A percentile compares a stretch with the other conserved stretches of the same genome.
phyloP scores from a whole-genome alignment of 148 eudicot species.

The Linanthus parryae region DNA sequence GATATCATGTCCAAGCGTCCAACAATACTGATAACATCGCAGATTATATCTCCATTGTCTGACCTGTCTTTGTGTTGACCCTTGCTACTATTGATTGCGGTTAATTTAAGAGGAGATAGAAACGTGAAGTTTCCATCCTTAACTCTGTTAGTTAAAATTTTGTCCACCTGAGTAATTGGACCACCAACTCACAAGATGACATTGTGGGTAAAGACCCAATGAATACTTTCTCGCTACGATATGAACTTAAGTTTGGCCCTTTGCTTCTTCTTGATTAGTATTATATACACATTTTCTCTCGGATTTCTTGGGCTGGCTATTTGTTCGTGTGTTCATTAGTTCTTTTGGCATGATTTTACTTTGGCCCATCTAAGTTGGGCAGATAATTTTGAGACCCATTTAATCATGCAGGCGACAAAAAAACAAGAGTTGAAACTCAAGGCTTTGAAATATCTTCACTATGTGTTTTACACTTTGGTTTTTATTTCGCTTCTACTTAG shows the following conservation, averaged over 20 bases:
- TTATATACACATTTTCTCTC: background rate
- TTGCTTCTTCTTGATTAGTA: background rate
- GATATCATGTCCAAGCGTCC: too few species aligned
- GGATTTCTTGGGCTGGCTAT: background rate
- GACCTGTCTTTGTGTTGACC: too few species aligned
- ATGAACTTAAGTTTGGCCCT: background rate
- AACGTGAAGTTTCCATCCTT: too few species aligned
- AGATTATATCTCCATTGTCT: too few species aligned
- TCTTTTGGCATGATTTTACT: background rate
- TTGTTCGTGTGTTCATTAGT: background rate
- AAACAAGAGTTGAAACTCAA: constrained; percentile 80
- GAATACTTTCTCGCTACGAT: too few species aligned
- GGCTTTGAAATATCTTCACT: constrained; percentile 32
- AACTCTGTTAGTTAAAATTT: too few species aligned
- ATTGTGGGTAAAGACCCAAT: too few species aligned
- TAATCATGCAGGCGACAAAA: constrained; percentile 40
- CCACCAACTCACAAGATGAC: too few species aligned
- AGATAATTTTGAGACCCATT: background rate
- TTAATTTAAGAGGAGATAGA: too few species aligned
- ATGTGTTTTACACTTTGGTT: background rate
- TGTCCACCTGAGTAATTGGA: too few species aligned
- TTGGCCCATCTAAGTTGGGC: background rate
- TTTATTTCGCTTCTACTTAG: background rate
- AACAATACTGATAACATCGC: too few species aligned
- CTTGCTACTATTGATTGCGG: too few species aligned